Conservation (phyloP, 2,329 filamentous ascomycete species). For the Lachnellula cervina region DNA sequence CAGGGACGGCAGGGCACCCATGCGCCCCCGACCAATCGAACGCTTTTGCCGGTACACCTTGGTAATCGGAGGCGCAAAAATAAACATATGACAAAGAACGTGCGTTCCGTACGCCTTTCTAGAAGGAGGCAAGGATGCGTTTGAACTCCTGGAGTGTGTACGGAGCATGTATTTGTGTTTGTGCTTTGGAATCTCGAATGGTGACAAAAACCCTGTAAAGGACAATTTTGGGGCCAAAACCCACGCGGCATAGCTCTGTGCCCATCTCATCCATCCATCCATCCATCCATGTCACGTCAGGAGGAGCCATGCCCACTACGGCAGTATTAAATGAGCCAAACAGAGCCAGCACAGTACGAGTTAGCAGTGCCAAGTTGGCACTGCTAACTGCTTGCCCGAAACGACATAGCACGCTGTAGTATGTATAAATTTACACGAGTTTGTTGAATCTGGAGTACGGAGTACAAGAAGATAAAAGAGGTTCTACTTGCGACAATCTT, state of each 20-base stretch:
- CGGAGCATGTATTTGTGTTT: too few relatives aligned
- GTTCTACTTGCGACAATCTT: neutral
- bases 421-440: too few relatives aligned
- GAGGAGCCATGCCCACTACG: neutral
- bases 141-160: too few relatives aligned
- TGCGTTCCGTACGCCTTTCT: slow-evolving; percentile 29
- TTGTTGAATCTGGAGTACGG: neutral
- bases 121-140: slow-evolving; percentile 23
- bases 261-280: too few relatives aligned
- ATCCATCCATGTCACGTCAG: too few relatives aligned
- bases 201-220: neutral
- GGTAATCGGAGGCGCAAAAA: slow-evolving; percentile 20
- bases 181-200: neutral
- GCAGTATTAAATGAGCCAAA: neutral
- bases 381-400: neutral
- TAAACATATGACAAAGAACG: slow-evolving; percentile 30
- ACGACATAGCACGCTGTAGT: neutral
- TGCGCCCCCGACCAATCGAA: neutral
- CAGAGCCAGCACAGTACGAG: neutral
- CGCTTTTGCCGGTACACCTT: slow-evolving; percentile 4
- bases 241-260: neutral
- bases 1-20: neutral
- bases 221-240: neutral
- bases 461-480: neutral
- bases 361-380: too few relatives aligned